Conservation (phyloP, 2,329 filamentous ascomycete species). For the Paracamarosporium sp. region DNA sequence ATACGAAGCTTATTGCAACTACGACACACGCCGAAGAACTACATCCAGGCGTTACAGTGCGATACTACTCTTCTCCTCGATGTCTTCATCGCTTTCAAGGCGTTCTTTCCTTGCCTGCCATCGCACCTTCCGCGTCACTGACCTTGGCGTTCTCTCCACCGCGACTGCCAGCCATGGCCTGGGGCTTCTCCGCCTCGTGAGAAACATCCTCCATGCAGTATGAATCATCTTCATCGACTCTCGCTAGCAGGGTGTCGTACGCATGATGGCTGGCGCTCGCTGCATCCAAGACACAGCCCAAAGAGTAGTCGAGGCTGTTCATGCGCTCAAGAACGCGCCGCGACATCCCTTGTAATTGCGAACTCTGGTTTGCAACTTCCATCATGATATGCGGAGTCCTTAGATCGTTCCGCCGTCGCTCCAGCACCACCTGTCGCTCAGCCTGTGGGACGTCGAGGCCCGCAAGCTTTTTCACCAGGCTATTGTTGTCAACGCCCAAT, state of each 20-base stretch:
- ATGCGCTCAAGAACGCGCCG: conserved; percentile 12
- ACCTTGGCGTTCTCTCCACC: neutral
- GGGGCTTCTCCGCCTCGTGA: neutral
- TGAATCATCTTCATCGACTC: neutral
- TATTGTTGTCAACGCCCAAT: conserved; percentile 2
- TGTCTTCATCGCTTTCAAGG: neutral
- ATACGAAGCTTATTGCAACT: neutral
- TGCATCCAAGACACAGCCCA: conserved; percentile 3
- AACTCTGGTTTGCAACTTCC: conserved; percentile 14
- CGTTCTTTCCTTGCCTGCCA: neutral
- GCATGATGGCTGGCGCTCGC: neutral
- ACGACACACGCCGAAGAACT: neutral
- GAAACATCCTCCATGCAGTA: neutral
- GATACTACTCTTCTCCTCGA: neutral
- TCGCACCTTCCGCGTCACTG: neutral
- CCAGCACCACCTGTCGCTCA: conserved; percentile 9
- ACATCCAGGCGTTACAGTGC: neutral
- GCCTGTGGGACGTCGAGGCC: conserved; percentile 15
- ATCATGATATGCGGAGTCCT: conserved; percentile 21
- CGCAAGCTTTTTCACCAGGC: conserved; percentile 18
- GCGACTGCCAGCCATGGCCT: neutral
- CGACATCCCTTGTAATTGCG: conserved; percentile 7
- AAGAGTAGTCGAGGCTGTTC: conserved; percentile 7
- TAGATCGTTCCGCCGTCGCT: conserved; percentile 14
- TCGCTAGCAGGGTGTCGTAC: neutral